Evolutionary conservation across 2,329 filamentous ascomycete genomes (phyloP).

Genomic region (Pseudonectria foliicola): DNA sequence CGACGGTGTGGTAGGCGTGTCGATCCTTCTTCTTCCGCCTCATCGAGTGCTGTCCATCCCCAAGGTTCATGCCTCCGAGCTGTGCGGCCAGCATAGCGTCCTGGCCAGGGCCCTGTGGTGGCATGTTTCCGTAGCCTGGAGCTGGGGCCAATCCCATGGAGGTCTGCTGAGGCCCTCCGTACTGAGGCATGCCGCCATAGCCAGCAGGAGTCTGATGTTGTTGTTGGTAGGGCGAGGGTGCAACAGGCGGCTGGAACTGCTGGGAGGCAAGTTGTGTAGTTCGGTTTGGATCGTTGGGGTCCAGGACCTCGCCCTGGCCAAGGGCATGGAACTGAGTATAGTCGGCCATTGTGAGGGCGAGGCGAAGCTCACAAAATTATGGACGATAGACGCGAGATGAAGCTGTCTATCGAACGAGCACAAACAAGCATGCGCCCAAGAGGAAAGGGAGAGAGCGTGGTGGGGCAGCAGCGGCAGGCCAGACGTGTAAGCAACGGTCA

Average conservation of each 20-base stretch:
- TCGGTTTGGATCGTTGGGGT: constrained; percentile 48
- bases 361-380: too few relatives aligned
- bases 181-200: constrained; percentile 35
- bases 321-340: constrained; percentile 49
- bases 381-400: constrained; percentile 10
- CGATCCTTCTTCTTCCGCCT: constrained; percentile 88
- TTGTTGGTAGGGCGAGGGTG: constrained; percentile 48
- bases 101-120: constrained; percentile 23
- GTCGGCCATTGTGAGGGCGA: constrained; percentile 45
- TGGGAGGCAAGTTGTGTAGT: constrained; percentile 42
- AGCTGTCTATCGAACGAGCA: constrained; percentile 20
- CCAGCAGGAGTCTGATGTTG: constrained; percentile 16
- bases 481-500: constrained; percentile 1
- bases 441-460: constrained; percentile 23
- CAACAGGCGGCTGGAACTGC: constrained; percentile 50
- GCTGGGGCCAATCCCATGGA: constrained; percentile 17
- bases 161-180: constrained; percentile 30
- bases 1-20: constrained; percentile 84
- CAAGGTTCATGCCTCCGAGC: constrained; percentile 70
- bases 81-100: constrained; percentile 57
- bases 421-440: too few relatives aligned
- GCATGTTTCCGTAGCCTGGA: constrained; percentile 22
- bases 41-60: constrained; percentile 39
- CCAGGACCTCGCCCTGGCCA: constrained; percentile 47
- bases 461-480: constrained; percentile 17